Conservation (phyloP, 139 green algal genomes). For the Haematococcus lacustris region DNA sequence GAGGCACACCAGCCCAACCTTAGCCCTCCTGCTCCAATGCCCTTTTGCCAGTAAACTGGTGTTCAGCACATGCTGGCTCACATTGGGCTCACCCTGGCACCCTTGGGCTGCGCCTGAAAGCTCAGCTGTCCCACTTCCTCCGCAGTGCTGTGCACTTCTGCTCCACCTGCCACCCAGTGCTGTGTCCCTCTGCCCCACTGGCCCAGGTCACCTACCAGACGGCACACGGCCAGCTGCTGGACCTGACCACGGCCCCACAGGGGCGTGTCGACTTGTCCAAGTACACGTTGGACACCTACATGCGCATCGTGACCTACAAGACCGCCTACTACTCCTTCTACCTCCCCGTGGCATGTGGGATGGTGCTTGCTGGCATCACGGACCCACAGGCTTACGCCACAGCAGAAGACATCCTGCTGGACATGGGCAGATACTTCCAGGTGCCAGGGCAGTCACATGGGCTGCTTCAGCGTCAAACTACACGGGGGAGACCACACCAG, state of each 20-base stretch:
- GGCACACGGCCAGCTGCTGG: slow-evolving; percentile 88
- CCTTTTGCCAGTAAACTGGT: too few relatives aligned
- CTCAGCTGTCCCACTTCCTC: too few relatives aligned
- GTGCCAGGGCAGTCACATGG: too few relatives aligned
- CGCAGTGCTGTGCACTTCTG: too few relatives aligned
- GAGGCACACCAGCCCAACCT: too few relatives aligned
- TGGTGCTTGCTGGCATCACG: slow-evolving; percentile 75
- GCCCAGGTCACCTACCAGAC: slow-evolving; percentile 86
- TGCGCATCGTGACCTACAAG: slow-evolving; percentile 93
- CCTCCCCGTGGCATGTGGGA: slow-evolving; percentile 84
- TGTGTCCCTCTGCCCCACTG: too few relatives aligned
- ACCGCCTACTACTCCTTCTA: slow-evolving; percentile 96
- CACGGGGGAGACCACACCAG: too few relatives aligned
- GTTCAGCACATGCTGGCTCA: too few relatives aligned
- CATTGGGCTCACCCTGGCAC: too few relatives aligned
- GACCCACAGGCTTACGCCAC: slow-evolving; percentile 29
- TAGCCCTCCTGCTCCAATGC: too few relatives aligned
- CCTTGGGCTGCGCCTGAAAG: too few relatives aligned
- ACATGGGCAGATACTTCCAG: slow-evolving; percentile 96
- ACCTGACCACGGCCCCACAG: slow-evolving; percentile 89
- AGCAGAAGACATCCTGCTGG: slow-evolving; percentile 73
- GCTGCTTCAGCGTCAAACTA: too few relatives aligned
- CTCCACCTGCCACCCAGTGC: background rate
- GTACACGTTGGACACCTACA: slow-evolving; percentile 92
- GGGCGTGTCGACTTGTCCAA: slow-evolving; percentile 58